phyloP scores from a whole-genome alignment of 768 basidiomycete genomes.

The Cyathus striatus region DNA sequence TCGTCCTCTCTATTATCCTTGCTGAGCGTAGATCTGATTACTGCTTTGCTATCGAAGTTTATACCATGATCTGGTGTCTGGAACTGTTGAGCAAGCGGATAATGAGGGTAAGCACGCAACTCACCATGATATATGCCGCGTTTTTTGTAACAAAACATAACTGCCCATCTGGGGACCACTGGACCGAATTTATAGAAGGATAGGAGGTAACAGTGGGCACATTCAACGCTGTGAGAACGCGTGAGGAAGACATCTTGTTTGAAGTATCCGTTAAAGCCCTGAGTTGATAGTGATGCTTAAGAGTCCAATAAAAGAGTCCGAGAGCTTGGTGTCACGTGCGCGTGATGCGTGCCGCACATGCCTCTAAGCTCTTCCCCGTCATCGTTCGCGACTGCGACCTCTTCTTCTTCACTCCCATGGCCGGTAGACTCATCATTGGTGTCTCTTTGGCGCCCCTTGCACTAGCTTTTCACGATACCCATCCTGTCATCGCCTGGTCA shows the following conservation, averaged over 20 bases:
- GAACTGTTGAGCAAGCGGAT: conserved; percentile 1
- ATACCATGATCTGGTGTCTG: conserved; percentile 77
- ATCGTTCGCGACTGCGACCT: no score
- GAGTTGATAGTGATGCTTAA: no score
- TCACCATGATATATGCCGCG: conserved; percentile 66
- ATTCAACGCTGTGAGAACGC: conserved; percentile 46
- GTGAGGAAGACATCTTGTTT: conserved; percentile 3
- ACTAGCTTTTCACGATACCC: conserved; percentile 56
- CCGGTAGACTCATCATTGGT: conserved; percentile 34
- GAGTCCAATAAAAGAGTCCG: no score
- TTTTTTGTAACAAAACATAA: conserved; percentile 60
- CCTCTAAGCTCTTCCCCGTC: no score
- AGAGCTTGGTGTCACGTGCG: no score
- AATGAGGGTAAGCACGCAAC: conserved; percentile 8
- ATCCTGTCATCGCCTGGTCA: conserved; percentile 69
- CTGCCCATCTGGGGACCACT: conserved; percentile 78
- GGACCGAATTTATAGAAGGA: conserved; percentile 55
- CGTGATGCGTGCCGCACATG: no score
- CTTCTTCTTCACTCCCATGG: no score
- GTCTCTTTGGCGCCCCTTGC: conserved; percentile 41
- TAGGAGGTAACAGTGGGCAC: conserved; percentile 56
- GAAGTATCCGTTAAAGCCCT: no score
- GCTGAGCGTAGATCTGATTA: conserved; percentile 33
- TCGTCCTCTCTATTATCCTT: conserved; percentile 24
- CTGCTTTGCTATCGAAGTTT: conserved; percentile 53